Evolutionary conservation across 2,329 filamentous ascomycete genomes (phyloP).

Genomic region (Paracoccidioides lutzii): DNA sequence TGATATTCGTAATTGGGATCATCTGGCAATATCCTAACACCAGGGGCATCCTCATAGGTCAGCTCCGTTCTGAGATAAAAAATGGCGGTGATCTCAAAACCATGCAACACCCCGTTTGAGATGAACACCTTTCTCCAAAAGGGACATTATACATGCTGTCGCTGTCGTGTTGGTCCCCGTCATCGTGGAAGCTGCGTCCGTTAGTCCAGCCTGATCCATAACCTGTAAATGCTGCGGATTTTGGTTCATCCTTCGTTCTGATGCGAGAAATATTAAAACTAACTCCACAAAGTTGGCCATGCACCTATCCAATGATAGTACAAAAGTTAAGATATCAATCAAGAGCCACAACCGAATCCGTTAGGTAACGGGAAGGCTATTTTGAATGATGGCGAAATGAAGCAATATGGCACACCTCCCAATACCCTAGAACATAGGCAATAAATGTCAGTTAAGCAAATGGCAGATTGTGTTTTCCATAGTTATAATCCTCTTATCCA

Average conservation of each 20-base stretch:
- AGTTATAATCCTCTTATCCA: too few species aligned
- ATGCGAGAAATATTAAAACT: not conserved
- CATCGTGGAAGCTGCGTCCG: not conserved
- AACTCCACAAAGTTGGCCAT: not conserved
- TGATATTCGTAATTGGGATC: slow-evolving; percentile 1
- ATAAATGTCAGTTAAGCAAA: too few species aligned
- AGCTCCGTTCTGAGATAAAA: not conserved
- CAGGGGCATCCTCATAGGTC: not conserved
- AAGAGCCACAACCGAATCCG: not conserved
- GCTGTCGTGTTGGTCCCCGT: not conserved
- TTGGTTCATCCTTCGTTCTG: not conserved
- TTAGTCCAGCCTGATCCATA: not conserved
- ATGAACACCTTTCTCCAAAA: not conserved
- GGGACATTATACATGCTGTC: not conserved
- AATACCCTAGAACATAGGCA: too few species aligned
- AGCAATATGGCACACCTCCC: not conserved
- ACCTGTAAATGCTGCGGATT: not conserved
- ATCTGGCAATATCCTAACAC: too few species aligned
- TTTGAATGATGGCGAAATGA: not conserved
- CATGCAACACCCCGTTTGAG: too few species aligned
- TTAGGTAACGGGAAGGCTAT: not conserved
- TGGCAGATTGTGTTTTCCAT: too few species aligned
- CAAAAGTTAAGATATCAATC: not conserved
- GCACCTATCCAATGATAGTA: not conserved
- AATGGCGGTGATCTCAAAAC: not conserved